Evolutionary conservation across 2,329 filamentous ascomycete genomes (phyloP).

Genomic region (Shiraia sp.): DNA sequence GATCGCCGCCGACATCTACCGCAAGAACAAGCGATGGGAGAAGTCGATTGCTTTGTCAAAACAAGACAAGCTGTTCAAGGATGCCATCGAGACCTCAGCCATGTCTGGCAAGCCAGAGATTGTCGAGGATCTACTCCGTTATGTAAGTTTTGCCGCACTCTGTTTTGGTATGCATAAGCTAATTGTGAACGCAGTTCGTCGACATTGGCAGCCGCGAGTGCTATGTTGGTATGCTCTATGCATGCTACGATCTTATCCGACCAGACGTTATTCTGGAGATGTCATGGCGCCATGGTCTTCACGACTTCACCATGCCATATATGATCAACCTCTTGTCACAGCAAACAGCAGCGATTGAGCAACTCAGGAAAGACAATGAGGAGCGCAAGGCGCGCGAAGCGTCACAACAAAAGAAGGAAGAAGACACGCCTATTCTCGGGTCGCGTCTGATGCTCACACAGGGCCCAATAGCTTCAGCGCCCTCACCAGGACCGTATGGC

Average conservation of each 20-base stretch:
- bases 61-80: conserved; percentile 99
- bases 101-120: conserved; percentile 89
- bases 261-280: conserved; percentile 92
- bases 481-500: conserved; percentile 70
- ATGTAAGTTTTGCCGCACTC: conserved; percentile 71
- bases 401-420: conserved; percentile 85
- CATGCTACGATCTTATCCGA: conserved; percentile 95
- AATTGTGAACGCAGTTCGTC: conserved; percentile 72
- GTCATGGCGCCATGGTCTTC: conserved; percentile 92
- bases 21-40: conserved; percentile 99
- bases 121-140: conserved; percentile 92
- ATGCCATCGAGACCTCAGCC: conserved; percentile 96
- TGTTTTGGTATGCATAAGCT: conserved; percentile 26
- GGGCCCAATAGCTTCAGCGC: conserved; percentile 65
- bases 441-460: conserved; percentile 94
- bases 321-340: conserved; percentile 98
- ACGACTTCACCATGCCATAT: conserved; percentile 99
- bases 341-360: conserved; percentile 82
- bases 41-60: conserved; percentile 97
- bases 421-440: conserved; percentile 91
- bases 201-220: conserved; percentile 99
- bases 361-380: conserved; percentile 94
- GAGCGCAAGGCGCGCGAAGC: conserved; percentile 75
- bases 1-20: conserved; percentile 96
- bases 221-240: conserved; percentile 99